Conservation (phyloP, 306 rosid genomes). For the Cicer judaicum region DNA sequence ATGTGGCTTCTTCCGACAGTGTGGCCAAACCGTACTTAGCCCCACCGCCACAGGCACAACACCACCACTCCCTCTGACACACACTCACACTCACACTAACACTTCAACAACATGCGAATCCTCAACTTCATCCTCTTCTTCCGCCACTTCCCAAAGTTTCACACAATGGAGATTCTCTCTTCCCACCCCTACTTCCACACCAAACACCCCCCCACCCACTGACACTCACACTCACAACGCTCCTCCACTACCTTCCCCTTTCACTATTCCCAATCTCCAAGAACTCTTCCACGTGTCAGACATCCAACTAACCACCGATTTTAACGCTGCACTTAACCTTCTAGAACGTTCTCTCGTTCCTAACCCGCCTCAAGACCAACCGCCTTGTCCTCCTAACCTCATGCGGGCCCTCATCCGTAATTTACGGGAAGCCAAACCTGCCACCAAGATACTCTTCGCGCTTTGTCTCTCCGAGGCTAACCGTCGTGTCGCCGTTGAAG, state of each 20-base stretch:
- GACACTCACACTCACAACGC: conserved; percentile 17
- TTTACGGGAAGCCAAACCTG: conserved; percentile 52
- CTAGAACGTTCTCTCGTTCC: conserved; percentile 83
- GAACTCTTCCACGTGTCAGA: conserved; percentile 82
- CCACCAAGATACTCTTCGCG: conserved; percentile 74
- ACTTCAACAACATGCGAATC: conserved; percentile 59
- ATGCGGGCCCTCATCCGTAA: conserved; percentile 65
- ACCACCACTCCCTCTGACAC: conserved; percentile 54
- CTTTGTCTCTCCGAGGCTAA: conserved; percentile 77
- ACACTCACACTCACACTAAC: conserved; percentile 5
- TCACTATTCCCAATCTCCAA: conserved; percentile 51
- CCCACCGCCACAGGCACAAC: conserved; percentile 66
- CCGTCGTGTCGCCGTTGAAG: conserved; percentile 83
- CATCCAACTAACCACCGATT: conserved; percentile 69
- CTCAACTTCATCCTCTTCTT: conserved; percentile 68
- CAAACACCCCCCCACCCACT: conserved; percentile 16
- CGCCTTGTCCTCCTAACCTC: conserved; percentile 70
- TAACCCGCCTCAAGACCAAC: conserved; percentile 74
- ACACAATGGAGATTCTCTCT: conserved; percentile 91
- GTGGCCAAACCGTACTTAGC: conserved; percentile 81
- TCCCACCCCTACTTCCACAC: conserved; percentile 49
- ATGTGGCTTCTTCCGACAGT: conserved; percentile 89
- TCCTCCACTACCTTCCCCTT: conserved; percentile 12
- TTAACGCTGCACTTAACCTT: conserved; percentile 66
- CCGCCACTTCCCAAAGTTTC: conserved; percentile 92